Evolutionary conservation across 176 grass and related monocot genomes (phyloP), one percentile per base, ranked within the genome.

Genomic region (Ananas comosus): DNA sequence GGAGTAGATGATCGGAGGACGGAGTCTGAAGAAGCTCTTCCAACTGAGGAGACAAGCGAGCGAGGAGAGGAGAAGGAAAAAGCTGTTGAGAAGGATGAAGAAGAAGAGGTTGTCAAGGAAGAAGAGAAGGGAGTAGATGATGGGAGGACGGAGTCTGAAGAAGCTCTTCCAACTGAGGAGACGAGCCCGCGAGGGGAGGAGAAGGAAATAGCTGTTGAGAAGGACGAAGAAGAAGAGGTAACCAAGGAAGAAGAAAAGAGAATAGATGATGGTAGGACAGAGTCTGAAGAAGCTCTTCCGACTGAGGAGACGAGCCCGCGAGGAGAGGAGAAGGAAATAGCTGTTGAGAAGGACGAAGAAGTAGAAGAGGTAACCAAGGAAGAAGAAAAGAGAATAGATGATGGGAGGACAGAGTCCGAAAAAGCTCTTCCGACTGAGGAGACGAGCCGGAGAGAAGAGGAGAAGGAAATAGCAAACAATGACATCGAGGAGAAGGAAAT

Each of bases 171-270:
- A 51, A 16, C 29, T 56, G 67, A 83, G 10, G 50, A 11, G 72
- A 50, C 49, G 54, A 53, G 22, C 42, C 19, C 50, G 53, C 66
- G n/a, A 51, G 64, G 64, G 76, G 33, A 18, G 67, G 68, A 72
- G 29, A 66, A 79, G 67, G 80, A 70, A 76, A 83, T 29, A 29
- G 28, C 29, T 63, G 53, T 79, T 50, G 80, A 72, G 48, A 82
- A 79, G 63, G 74, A 64, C 66, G 67, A 17, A 4, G 75, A 65
- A 50, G 70, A 54, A 48, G 66, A 71, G 16, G 27, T 10, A 64
- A 58, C 22, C 64, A 25, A 7, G 8, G 14, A 59, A 59, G 56
- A 65, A 25, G 23, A 25, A 4, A 29, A 14, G 19, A 79, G 16
- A 70, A 53, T 64, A 50, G 79, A 79, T 69, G 72, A 79, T 57